Conservation (phyloP, 345 rosid genomes). For the Eucalyptus regnans region DNA sequence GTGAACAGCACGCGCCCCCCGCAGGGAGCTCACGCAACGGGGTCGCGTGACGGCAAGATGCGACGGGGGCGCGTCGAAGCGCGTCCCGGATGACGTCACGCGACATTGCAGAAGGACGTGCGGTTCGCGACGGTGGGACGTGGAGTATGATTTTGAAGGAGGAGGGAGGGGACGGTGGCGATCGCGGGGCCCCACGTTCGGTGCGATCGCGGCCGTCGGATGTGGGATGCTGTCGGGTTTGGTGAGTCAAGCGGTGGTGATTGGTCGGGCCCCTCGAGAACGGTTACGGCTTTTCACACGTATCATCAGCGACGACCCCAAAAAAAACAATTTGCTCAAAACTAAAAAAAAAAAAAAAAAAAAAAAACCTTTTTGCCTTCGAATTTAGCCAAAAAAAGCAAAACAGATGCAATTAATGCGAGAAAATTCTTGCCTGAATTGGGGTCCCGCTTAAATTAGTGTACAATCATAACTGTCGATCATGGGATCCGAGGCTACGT, state of each 20-base stretch:
- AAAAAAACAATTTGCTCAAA: background rate
- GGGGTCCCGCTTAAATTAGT: background rate
- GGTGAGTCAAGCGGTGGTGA: background rate
- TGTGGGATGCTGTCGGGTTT: background rate
- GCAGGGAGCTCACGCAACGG: accelerated
- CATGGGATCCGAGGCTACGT: background rate
- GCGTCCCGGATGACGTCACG: background rate
- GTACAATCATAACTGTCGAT: background rate
- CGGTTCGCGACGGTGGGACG: background rate
- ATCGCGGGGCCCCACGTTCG: background rate
- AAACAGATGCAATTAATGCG: background rate
- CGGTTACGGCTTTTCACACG: background rate
- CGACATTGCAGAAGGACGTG: background rate
- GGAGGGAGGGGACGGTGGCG: background rate
- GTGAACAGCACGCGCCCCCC: background rate
- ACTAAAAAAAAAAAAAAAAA: too few species aligned
- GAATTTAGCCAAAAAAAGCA: background rate
- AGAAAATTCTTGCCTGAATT: background rate
- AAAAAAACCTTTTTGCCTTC: background rate
- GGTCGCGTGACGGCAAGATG: background rate
- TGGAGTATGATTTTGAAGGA: background rate
- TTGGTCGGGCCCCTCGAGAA: background rate
- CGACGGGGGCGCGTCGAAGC: background rate
- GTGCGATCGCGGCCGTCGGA: background rate
- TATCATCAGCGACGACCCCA: background rate